These are phyloP conservation scores for Didymella pinodella DNA, from an alignment of 2,329 filamentous ascomycete species.

Conservation along the genomic window DNA sequence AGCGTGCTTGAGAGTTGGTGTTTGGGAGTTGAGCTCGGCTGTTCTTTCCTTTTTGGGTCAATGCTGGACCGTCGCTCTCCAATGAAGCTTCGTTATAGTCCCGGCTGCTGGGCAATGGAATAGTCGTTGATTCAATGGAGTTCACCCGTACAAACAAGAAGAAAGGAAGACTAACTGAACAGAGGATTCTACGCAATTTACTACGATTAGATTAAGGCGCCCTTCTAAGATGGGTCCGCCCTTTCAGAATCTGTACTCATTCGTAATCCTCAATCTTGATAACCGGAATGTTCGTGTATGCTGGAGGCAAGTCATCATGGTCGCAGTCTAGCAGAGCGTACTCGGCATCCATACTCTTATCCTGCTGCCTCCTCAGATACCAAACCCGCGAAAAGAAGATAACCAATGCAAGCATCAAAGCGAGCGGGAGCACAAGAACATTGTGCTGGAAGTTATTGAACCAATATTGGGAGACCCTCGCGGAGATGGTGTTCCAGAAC, in stretches of 20 bases:
- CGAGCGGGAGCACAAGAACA: slow-evolving; percentile 25
- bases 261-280: slow-evolving; percentile 35
- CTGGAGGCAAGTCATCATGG: slow-evolving; percentile 27
- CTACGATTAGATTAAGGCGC: not conserved
- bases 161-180: not conserved
- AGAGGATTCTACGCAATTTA: not conserved
- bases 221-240: slow-evolving; percentile 7
- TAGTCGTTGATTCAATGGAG: not conserved
- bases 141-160: not conserved
- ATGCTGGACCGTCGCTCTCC: not conserved
- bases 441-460: slow-evolving; percentile 23
- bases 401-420: slow-evolving; percentile 23
- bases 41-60: slow-evolving; percentile 14
- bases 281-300: slow-evolving; percentile 31
- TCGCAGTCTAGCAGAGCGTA: slow-evolving; percentile 25
- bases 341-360: slow-evolving; percentile 28
- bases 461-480: slow-evolving; percentile 22
- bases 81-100: not conserved
- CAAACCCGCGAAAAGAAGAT: slow-evolving; percentile 26
- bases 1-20: not conserved
- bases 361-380: slow-evolving; percentile 22
- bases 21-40: slow-evolving; percentile 7
- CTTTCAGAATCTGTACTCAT: slow-evolving; percentile 10
- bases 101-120: not conserved
- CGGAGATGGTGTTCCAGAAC: slow-evolving; percentile 24